These are phyloP conservation scores for Nemania diffusa DNA, from an alignment of 2,329 filamentous ascomycete species.

Conservation along the genomic window DNA sequence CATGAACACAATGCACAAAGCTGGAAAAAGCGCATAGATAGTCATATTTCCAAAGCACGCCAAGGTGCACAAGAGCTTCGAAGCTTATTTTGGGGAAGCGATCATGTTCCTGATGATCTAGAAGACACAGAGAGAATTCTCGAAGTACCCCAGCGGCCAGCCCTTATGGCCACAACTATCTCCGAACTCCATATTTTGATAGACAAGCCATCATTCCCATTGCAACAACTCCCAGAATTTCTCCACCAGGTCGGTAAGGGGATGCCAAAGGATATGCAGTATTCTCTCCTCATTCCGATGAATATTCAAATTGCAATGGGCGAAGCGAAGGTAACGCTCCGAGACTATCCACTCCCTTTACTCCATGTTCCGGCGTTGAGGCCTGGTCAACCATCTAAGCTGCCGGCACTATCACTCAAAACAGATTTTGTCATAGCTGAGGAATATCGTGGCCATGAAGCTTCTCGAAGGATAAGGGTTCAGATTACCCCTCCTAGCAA, in stretches of 20 bases:
- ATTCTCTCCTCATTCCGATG: constrained; percentile 89
- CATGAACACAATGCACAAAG: constrained; percentile 85
- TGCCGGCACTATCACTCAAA: constrained; percentile 84
- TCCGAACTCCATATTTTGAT: constrained; percentile 86
- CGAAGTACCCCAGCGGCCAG: constrained; percentile 84
- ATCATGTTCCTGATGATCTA: constrained; percentile 82
- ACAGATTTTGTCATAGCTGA: constrained; percentile 97
- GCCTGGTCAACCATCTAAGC: constrained; percentile 78
- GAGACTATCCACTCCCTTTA: constrained; percentile 93
- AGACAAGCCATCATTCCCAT: constrained; percentile 92
- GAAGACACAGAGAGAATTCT: constrained; percentile 88
- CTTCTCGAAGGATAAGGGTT: constrained; percentile 81
- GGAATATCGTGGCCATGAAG: constrained; percentile 84
- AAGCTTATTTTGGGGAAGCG: constrained; percentile 81
- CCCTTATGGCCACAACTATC: constrained; percentile 81
- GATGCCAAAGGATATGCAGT: constrained; percentile 91
- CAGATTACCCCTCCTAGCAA: constrained; percentile 81
- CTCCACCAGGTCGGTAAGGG: constrained; percentile 93
- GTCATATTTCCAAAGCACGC: constrained; percentile 74
- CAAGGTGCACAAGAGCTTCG: constrained; percentile 82
- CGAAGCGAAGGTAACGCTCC: constrained; percentile 84
- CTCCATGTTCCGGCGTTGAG: constrained; percentile 89
- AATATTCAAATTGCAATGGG: constrained; percentile 89
- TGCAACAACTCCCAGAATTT: constrained; percentile 83
- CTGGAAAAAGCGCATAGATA: constrained; percentile 92